Evolutionary conservation across 2,329 filamentous ascomycete genomes (phyloP).

Genomic region (Penicillium decumbens): DNA sequence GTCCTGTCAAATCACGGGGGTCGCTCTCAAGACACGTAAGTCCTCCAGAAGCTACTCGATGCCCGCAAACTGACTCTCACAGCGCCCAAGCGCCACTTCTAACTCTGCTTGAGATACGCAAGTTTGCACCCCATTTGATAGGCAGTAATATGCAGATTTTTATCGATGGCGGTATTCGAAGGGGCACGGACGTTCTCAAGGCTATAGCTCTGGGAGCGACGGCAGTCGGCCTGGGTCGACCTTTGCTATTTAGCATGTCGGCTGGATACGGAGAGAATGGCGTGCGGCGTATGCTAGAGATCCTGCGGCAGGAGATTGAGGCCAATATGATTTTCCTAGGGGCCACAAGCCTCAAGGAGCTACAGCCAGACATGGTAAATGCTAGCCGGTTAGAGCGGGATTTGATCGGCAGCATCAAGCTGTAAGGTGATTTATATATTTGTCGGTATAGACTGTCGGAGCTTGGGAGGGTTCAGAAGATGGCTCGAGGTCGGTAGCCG

Average conservation of each 20-base stretch:
- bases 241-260: slow-evolving; percentile 56
- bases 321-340: slow-evolving; percentile 35
- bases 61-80: neutral
- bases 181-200: slow-evolving; percentile 65
- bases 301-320: slow-evolving; percentile 33
- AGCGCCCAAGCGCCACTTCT: slow-evolving; percentile 49
- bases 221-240: slow-evolving; percentile 60
- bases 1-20: slow-evolving; percentile 43
- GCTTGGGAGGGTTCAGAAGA: too few relatives aligned
- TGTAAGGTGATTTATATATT: slow-evolving; percentile 9
- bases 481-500: too few relatives aligned
- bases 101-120: slow-evolving; percentile 59
- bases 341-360: slow-evolving; percentile 24
- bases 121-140: slow-evolving; percentile 58
- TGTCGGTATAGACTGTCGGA: too few relatives aligned
- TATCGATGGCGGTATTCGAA: slow-evolving; percentile 61
- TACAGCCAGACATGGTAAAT: slow-evolving; percentile 32
- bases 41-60: neutral
- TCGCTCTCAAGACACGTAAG: slow-evolving; percentile 44
- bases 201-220: slow-evolving; percentile 61
- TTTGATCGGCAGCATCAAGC: slow-evolving; percentile 28
- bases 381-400: slow-evolving; percentile 30
- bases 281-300: slow-evolving; percentile 45
- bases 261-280: slow-evolving; percentile 54
- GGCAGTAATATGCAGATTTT: slow-evolving; percentile 55